Evolutionary conservation across 192 early-diverging fungal genomes (phyloP).

Genomic region (Tieghemiomyces parasiticus): DNA sequence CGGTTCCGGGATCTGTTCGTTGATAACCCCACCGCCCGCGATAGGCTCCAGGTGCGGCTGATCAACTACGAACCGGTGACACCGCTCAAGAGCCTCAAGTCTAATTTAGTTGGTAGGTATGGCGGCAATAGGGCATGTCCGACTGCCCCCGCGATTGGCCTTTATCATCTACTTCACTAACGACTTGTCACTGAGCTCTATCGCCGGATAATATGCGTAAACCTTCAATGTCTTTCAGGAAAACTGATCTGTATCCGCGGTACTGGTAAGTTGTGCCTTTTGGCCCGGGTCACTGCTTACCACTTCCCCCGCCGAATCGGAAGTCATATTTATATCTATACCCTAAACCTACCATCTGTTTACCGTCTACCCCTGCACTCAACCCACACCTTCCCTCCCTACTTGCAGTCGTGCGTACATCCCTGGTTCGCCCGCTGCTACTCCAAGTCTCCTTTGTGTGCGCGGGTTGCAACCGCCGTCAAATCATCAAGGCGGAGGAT

Average conservation of each 20-base stretch:
- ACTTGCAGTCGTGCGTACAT: constrained; percentile 44
- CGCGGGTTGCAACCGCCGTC: constrained; percentile 32
- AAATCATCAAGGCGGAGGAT: constrained; percentile 42
- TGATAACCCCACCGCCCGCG: background rate
- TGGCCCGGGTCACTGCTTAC: too few relatives aligned
- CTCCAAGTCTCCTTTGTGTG: constrained; percentile 49
- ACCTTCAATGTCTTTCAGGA: too few relatives aligned
- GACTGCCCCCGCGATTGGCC: too few relatives aligned
- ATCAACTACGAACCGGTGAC: constrained; percentile 34
- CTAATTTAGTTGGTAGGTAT: constrained; percentile 47
- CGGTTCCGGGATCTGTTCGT: too few relatives aligned
- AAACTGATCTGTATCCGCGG: constrained; percentile 54
- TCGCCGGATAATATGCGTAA: too few relatives aligned
- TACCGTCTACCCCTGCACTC: too few relatives aligned
- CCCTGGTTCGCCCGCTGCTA: constrained; percentile 51
- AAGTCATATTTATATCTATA: too few relatives aligned
- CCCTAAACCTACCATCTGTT: too few relatives aligned
- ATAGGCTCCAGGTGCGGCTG: constrained; percentile 22
- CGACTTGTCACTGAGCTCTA: too few relatives aligned
- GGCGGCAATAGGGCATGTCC: too few relatives aligned
- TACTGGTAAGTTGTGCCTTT: constrained; percentile 22
- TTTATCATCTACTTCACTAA: too few relatives aligned
- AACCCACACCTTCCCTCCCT: background rate
- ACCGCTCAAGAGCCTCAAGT: constrained; percentile 54
- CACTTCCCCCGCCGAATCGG: too few relatives aligned